Base-by-base conservation (phyloP, 352 stramenopile species). In the Nothophytophthora sp. region DNA sequence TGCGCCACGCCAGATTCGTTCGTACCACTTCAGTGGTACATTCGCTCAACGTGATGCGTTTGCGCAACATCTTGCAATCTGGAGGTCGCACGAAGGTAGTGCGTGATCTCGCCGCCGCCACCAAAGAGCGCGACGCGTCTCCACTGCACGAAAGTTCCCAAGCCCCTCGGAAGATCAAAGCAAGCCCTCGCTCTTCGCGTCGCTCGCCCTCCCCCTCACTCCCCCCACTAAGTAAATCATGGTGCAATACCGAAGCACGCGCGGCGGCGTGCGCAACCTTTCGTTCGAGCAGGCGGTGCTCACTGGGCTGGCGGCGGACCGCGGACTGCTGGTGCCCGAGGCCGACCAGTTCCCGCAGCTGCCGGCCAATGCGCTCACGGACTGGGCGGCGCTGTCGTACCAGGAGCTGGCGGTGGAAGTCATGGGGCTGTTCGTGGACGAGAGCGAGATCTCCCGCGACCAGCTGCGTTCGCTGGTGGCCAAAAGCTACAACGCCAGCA, bases 361-460 rank as follows among this genome's bases (percentile, higher is more conserved):
- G 35, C 81, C 80, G 5, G 51, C 58, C 22, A 61, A 92, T 25
- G 82, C 81, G 29, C 71, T 96, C 13, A 41, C 79, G 25, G 71
- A 81, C 50, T 96, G 95, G 93, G 73, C 92, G 30, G 70, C 60
- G 34, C 77, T 99, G n/a, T 90, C 82, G 49, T 99, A 98, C 73
- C 73, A 95, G 49, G 90, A 98, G 36, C 73, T 99, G 46, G 92
- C 96, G 0, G 81, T 95, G 24, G 82, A 98, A 46, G 88, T 99
- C 42, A 98, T 99, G 83, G 81, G 84, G 1, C 90, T 98, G 44
- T 99, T 98, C 79, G 97, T 99, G 41, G 83, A 95, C 51, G 86
- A 97, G 30, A 84, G 91, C 62, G 92, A 99, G 73, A 96, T 99
- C 51, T 96, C 95, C 9, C 75, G 70, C 8, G 61, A 68, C 3